These are phyloP conservation scores for Panaeolus papilionaceus DNA, from an alignment of 768 basidiomycete species.

Conservation along the genomic window DNA sequence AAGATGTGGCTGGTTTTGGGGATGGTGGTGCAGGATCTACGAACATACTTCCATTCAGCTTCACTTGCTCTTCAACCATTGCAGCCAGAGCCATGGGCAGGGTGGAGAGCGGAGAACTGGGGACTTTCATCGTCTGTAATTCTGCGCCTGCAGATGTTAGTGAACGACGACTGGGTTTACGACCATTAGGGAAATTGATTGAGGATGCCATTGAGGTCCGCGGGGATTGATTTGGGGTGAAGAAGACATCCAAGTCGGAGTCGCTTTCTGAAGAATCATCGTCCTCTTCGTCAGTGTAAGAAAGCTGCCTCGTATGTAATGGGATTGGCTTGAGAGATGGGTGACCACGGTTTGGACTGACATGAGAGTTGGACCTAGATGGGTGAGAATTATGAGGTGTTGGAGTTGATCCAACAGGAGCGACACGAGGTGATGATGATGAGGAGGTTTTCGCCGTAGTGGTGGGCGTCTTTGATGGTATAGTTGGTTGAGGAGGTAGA, in stretches of 20 bases:
- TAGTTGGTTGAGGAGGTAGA: neutral
- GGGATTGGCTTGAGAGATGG: neutral
- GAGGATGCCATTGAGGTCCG: conserved; percentile 51
- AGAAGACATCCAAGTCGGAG: conserved; percentile 56
- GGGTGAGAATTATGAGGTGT: conserved; percentile 7
- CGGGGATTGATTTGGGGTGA: conserved; percentile 65
- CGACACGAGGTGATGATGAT: conserved; percentile 8
- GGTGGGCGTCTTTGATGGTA: neutral
- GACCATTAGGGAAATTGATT: conserved; percentile 31
- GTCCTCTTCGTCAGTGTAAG: conserved; percentile 22
- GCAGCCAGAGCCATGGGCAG: conserved; percentile 16
- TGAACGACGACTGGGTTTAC: conserved; percentile 34
- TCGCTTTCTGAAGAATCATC: conserved; percentile 28
- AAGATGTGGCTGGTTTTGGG: conserved; percentile 14
- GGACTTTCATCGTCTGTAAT: conserved; percentile 14
- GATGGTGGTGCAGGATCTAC: conserved; percentile 16
- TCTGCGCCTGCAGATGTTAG: conserved; percentile 23
- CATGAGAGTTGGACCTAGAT: neutral
- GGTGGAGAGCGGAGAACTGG: conserved; percentile 5
- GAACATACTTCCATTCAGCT: conserved; percentile 9
- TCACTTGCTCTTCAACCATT: conserved; percentile 3
- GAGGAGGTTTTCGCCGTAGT: neutral
- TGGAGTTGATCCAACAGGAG: neutral
- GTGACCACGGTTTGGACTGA: neutral
- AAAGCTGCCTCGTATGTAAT: neutral